phyloP scores from a whole-genome alignment of 106 monocot genomes.

The Allium fistulosum region DNA sequence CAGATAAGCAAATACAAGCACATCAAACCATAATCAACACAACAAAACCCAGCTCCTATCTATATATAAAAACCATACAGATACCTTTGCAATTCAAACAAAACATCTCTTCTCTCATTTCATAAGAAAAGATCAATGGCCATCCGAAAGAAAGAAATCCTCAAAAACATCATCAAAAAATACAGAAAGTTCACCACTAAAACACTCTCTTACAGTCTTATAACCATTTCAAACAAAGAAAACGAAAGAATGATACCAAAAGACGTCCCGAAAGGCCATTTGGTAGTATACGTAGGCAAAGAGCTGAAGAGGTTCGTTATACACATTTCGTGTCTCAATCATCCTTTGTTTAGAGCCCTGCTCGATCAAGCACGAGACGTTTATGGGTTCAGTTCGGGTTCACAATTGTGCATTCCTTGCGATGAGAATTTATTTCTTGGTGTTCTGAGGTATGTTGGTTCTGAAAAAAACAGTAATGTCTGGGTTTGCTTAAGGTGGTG shows the following conservation, averaged over 20 bases:
- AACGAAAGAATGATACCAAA: constrained; percentile 11
- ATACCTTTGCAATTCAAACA: background rate
- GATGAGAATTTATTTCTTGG: constrained; percentile 17
- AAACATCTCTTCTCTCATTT: background rate
- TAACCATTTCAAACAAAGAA: background rate
- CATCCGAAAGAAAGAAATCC: background rate
- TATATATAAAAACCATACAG: background rate
- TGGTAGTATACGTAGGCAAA: constrained; percentile 33
- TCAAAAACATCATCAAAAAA: constrained; percentile 10
- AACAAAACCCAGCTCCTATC: background rate
- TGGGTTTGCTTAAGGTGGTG: background rate
- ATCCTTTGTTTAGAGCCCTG: constrained; percentile 25
- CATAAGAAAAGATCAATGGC: background rate
- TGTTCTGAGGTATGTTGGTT: constrained; percentile 15
- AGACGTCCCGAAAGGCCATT: constrained; percentile 33
- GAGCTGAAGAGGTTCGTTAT: constrained; percentile 28
- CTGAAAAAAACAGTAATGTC: constrained; percentile 1
- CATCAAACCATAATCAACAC: background rate
- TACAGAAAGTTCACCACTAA: constrained; percentile 10
- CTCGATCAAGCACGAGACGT: constrained; percentile 26
- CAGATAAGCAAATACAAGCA: too few relatives aligned
- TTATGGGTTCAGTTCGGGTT: constrained; percentile 19
- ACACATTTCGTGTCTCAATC: constrained; percentile 12
- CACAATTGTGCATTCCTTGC: constrained; percentile 31
- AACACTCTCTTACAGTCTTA: background rate